Evolutionary conservation across 495 filamentous ascomycete species (phyloP).

Genomic region (Thozetella sp.): DNA sequence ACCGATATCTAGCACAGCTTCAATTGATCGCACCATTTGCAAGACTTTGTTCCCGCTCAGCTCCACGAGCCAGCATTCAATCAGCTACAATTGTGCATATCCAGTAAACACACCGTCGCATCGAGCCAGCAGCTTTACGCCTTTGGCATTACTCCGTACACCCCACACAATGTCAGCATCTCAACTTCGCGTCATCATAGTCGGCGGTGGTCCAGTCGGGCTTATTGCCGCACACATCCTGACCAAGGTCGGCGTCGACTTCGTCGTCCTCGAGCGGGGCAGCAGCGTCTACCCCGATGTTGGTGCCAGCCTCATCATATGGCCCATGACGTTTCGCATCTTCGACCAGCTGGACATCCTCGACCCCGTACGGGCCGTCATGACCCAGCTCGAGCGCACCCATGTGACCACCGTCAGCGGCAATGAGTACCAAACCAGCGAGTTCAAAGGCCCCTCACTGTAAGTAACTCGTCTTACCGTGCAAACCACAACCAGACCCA

Average conservation of each 20-base stretch:
- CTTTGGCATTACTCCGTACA: too few species aligned
- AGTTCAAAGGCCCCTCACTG: neutral
- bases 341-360: conserved; percentile 50
- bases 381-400: conserved; percentile 21
- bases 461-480: neutral
- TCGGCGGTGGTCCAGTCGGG: conserved; percentile 52
- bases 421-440: neutral
- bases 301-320: conserved; percentile 42
- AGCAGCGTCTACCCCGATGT: conserved; percentile 32
- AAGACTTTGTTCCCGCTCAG: too few species aligned
- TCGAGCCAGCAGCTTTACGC: too few species aligned
- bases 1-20: too few species aligned
- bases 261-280: conserved; percentile 46
- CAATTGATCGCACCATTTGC: too few species aligned
- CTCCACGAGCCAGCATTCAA: too few species aligned
- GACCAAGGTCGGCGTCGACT: conserved; percentile 42
- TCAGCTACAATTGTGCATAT: too few species aligned
- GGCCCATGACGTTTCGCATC: conserved; percentile 30
- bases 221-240: conserved; percentile 52
- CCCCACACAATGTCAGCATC: too few species aligned
- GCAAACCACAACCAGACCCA: neutral
- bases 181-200: conserved; percentile 58
- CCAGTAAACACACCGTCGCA: too few species aligned
- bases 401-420: conserved; percentile 6
- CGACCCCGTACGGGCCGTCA: conserved; percentile 22